Evolutionary conservation across 2,329 filamentous ascomycete species (phyloP).

Genomic region (Trichoderma polysporum): DNA sequence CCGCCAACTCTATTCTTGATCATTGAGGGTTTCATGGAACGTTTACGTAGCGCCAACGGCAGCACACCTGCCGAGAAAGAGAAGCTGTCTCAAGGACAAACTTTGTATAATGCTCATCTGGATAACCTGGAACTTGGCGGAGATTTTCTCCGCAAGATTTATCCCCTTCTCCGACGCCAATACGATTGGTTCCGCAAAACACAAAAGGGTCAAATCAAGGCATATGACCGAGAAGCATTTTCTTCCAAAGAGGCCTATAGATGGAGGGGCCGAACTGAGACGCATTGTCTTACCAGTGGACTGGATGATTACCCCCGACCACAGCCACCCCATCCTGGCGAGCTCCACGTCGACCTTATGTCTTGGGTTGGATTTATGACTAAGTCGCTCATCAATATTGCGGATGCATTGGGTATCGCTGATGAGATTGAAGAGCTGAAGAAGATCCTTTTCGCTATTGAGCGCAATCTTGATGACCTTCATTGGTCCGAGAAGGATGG

Average conservation of each 20-base stretch:
- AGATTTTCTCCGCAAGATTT: conserved; percentile 72
- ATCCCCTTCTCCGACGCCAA: conserved; percentile 83
- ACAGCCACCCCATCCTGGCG: conserved; percentile 90
- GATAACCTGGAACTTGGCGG: conserved; percentile 66
- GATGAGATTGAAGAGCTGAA: conserved; percentile 76
- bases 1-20: conserved; percentile 92
- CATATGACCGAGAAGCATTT: conserved; percentile 85
- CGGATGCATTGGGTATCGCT: conserved; percentile 67
- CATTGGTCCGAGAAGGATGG: conserved; percentile 84
- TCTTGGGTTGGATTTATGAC: conserved; percentile 98
- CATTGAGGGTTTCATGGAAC: conserved; percentile 79
- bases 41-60: conserved; percentile 60
- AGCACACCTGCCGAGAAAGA: conserved; percentile 45
- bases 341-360: conserved; percentile 92
- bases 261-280: conserved; percentile 86
- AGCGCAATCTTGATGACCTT: conserved; percentile 83
- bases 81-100: conserved; percentile 42
- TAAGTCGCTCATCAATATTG: conserved; percentile 77
- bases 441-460: conserved; percentile 72
- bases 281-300: conserved; percentile 87
- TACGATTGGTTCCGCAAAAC: conserved; percentile 95
- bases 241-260: conserved; percentile 91
- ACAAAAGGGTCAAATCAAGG: conserved; percentile 84
- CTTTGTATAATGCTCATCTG: conserved; percentile 62
- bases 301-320: conserved; percentile 95